A percentile compares a stretch with the other conserved stretches of the same genome.
phyloP scores from a whole-genome alignment of 495 filamentous ascomycete genomes.

The Talaromyces nanjingensis region DNA sequence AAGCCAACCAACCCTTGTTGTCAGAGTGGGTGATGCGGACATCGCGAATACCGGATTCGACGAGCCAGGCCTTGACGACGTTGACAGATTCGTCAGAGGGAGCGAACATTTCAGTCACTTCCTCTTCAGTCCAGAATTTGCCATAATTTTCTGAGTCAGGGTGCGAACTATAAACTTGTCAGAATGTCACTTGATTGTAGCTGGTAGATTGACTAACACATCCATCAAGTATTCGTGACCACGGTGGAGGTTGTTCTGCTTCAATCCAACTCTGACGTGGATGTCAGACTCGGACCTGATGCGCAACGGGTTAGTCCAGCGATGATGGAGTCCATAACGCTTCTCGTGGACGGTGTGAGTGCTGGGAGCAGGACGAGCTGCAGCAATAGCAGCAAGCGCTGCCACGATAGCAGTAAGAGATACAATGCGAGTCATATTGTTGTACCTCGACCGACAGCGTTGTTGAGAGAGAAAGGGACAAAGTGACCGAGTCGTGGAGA shows the following conservation, averaged over 20 bases:
- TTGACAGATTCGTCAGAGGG: conserved; percentile 34
- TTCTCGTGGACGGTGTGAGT: conserved; percentile 36
- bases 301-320: conserved; percentile 26
- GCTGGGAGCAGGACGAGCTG: conserved; percentile 25
- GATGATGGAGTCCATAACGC: conserved; percentile 24
- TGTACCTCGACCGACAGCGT: neutral
- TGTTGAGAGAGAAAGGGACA: neutral
- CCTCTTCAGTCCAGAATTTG: conserved; percentile 39
- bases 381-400: conserved; percentile 17
- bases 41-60: conserved; percentile 37
- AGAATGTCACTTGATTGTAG: neutral
- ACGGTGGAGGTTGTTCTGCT: conserved; percentile 45
- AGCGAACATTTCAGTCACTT: conserved; percentile 47
- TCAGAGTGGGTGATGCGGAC: conserved; percentile 38
- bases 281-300: conserved; percentile 28
- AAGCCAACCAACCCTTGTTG: conserved; percentile 48
- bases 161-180: conserved; percentile 20
- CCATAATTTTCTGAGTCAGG: conserved; percentile 46
- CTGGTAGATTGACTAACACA: conserved; percentile 24
- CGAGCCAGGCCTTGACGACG: conserved; percentile 42
- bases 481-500: neutral
- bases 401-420: conserved; percentile 11
- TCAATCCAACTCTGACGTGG: conserved; percentile 50
- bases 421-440: conserved; percentile 8
- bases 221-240: conserved; percentile 52